Conservation (phyloP, 2,329 filamentous ascomycete genomes). For the Xylaria sp. region DNA sequence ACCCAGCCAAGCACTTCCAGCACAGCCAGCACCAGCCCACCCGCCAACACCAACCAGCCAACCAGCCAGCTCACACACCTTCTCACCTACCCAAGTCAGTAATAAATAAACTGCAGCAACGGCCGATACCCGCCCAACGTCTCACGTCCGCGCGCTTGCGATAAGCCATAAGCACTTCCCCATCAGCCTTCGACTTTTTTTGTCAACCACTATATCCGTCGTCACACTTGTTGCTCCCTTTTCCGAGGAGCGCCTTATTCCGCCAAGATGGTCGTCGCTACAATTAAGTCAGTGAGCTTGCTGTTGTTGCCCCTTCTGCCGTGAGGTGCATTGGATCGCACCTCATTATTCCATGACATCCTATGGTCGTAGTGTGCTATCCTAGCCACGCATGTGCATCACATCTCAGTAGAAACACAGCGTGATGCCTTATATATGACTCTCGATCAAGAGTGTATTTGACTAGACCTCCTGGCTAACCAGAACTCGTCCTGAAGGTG, state of each 20-base stretch:
- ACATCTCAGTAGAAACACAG: constrained; percentile 28
- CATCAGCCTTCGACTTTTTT: constrained; percentile 23
- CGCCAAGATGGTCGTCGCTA: constrained; percentile 70
- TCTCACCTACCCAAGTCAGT: constrained; percentile 34
- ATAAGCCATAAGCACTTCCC: constrained; percentile 47
- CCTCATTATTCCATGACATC: constrained; percentile 20
- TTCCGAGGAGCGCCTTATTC: constrained; percentile 30
- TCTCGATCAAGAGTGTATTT: constrained; percentile 17
- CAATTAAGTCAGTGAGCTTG: constrained; percentile 67
- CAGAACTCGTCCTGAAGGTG: constrained; percentile 70
- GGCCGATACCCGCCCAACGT: constrained; percentile 45
- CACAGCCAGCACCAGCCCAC: constrained; percentile 20
- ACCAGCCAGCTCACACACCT: constrained; percentile 10
- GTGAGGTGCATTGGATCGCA: constrained; percentile 31
- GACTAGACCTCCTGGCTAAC: constrained; percentile 38
- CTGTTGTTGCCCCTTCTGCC: constrained; percentile 32
- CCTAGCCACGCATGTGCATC: constrained; percentile 30
- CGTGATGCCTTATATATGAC: constrained; percentile 30
- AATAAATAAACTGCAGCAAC: constrained; percentile 37
- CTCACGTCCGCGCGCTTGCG: constrained; percentile 43
- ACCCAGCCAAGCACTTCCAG: constrained; percentile 10
- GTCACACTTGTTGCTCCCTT: constrained; percentile 19
- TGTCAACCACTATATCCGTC: constrained; percentile 29
- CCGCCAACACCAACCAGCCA: constrained; percentile 3
- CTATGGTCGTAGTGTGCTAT: constrained; percentile 24